phyloP scores from a whole-genome alignment of 2,329 filamentous ascomycete genomes.

The Monosporascus sp. region DNA sequence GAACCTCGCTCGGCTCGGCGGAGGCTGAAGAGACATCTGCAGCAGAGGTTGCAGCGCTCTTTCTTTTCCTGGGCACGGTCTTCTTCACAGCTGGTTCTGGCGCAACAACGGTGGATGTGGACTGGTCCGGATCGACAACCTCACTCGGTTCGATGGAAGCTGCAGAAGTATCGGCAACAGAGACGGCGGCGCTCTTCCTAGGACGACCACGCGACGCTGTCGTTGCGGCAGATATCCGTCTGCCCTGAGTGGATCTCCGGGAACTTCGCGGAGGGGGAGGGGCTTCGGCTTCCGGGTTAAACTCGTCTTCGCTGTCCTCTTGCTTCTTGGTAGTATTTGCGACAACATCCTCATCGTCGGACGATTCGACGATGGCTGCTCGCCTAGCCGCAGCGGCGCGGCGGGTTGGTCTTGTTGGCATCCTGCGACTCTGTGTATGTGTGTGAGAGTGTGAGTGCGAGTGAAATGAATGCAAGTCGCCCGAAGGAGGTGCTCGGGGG shows the following conservation, averaged over 20 bases:
- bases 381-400: slow-evolving; percentile 54
- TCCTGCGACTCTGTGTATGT: slow-evolving; percentile 1
- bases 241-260: slow-evolving; percentile 42
- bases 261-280: slow-evolving; percentile 45
- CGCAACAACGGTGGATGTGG: slow-evolving; percentile 17
- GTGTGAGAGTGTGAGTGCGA: too few species aligned
- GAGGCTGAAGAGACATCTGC: too few species aligned
- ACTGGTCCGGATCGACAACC: slow-evolving; percentile 24
- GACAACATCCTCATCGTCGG: slow-evolving; percentile 65
- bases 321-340: slow-evolving; percentile 46
- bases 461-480: too few species aligned
- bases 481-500: too few species aligned
- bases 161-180: slow-evolving; percentile 14
- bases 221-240: slow-evolving; percentile 34
- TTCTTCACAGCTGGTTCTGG: not conserved
- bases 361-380: slow-evolving; percentile 71
- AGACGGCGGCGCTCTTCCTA: slow-evolving; percentile 35
- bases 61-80: slow-evolving; percentile 4
- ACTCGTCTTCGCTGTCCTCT: slow-evolving; percentile 69
- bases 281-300: slow-evolving; percentile 61
- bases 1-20: slow-evolving; percentile 17
- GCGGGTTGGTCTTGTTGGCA: slow-evolving; percentile 33
- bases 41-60: slow-evolving; percentile 36
- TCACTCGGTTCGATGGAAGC: not conserved
- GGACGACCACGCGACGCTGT: slow-evolving; percentile 31